Base-by-base conservation (phyloP, 2,329 filamentous ascomycete genomes). In the Thielaviopsis punctulata region DNA sequence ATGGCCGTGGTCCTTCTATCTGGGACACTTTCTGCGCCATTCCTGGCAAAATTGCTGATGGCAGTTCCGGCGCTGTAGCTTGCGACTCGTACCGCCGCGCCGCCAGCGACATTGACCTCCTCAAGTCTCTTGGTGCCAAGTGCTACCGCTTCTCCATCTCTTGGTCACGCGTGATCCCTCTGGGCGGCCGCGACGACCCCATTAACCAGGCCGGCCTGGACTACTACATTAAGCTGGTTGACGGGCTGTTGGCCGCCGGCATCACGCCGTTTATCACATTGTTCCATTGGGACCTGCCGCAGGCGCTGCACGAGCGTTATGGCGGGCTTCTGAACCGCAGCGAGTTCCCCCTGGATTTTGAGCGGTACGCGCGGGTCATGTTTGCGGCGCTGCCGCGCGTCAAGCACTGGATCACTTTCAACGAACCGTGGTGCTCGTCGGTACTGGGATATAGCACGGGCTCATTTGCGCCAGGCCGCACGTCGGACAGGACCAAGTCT, bases 351-450 rank as follows among this genome's bases (percentile, higher is more conserved):
- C 75, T 81, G 54, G 87, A 94, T 68, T 94, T 80, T 63, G 81
- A 83, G 59, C 70, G 82, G 66, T 94, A 89, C 62, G 83, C 86
- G 9, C 79, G 82, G 56, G 71, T 86, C 46, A 72, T 86, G 60
- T 93, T 88, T 69, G 73, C 82, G 62, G 77, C 80, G 1, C 73
- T 93, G 48, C 76, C 80, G 51, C 82, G 81, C 65, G 86, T 88
- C 61, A 86, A 87, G 70, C 75, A 86, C 67, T 94, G 87, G 87
- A 86, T 89, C 65, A 92, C 86, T 23, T 87, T 90, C 69, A 92
- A 92, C 64, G 86, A 94, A 70, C 87, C 87, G 3, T 92, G 84
- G 80, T 93, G 86, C 68, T 85, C 79, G 57, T 79, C 82, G 50
- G 81, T 92, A 56, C 73, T 92, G 43, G 86, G 86, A 33, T 92